Evolutionary conservation across 352 stramenopile genomes (phyloP), one percentile per base, ranked within the genome.

Genomic region (Aphanomyces cochlioides): DNA sequence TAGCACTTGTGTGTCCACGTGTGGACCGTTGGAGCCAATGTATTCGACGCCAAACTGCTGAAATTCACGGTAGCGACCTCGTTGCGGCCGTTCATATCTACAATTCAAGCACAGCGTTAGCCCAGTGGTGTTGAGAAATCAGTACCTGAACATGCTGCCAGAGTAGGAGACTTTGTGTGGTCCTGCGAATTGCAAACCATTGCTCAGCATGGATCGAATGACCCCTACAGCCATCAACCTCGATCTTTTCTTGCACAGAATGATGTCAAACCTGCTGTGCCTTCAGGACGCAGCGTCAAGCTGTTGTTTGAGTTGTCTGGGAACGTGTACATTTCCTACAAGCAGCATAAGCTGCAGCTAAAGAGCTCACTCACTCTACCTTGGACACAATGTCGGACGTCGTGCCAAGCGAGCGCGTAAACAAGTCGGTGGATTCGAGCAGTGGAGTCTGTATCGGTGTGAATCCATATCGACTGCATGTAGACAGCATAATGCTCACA

Each of bases 291-390:
- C 58, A 96, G 69, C 37, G 86, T 94, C 57, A 96, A 83, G 54
- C 85, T 93, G 68, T 92, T 94, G 64, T 81, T 83, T 37, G 88
- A 96, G 54, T 96, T 93, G 74, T 96, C 88, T 36, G 81, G 50
- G 61, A 96, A 96, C 45, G 86, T 96, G 71, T 96, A 96, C 88
- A 96, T 96, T 56, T 96, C 88, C 88, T 95, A 67, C 50, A 56
- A 73, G 34, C 19, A 19, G 28, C 15, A 12, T 40, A 61, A 12
- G n/a, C 43, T 36, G 5, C 48, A 21, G 67, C 5, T 19, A 63
- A 28, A 47, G 34, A 56, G 28, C 8, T 19, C 7, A 34, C 6
- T 10, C 4, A 34, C 6, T 10, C 4, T 37, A 91, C 87, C 80
- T 95, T 96, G 82, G 87, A 92, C 56, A 96, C 87, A 54, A 96